A percentile compares a stretch with the other conserved stretches of the same genome.
Evolutionary conservation across 306 rosid species (phyloP).

Genomic region (Hippophae tibetana): DNA sequence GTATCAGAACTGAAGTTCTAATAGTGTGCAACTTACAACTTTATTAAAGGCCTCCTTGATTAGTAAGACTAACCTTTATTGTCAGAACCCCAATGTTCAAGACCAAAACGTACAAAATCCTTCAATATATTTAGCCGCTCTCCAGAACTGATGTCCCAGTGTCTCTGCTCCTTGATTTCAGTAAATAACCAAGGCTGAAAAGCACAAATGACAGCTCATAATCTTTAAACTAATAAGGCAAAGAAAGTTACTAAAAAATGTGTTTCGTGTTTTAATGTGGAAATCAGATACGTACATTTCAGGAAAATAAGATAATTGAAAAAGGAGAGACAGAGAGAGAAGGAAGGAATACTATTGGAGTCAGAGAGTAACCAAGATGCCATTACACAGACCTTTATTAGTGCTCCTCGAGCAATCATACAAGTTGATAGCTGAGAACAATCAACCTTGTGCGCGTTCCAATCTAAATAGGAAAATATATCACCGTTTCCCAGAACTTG

Average conservation of each 20-base stretch:
- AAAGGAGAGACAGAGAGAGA: background rate
- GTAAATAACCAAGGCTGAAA: constrained; percentile 92
- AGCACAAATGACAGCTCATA: constrained; percentile 16
- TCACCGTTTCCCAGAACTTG: constrained; percentile 87
- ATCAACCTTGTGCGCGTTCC: constrained; percentile 62
- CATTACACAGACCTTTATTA: constrained; percentile 54
- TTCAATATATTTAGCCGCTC: constrained; percentile 73
- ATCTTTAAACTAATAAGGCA: background rate
- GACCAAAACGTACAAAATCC: constrained; percentile 74
- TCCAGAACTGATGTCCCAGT: constrained; percentile 92
- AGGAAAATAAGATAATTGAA: background rate
- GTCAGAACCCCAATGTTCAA: constrained; percentile 94
- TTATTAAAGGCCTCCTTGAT: background rate
- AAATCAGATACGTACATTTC: background rate
- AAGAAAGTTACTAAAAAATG: background rate
- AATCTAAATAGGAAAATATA: constrained; percentile 63
- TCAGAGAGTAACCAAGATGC: constrained; percentile 11
- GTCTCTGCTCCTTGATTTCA: constrained; percentile 87
- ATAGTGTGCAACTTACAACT: no score
- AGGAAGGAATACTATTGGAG: background rate
- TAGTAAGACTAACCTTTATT: constrained; percentile 55
- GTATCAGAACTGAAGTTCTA: no score
- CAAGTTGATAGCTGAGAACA: constrained; percentile 72
- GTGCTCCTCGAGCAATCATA: constrained; percentile 89
- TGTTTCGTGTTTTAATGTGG: background rate